Base-by-base conservation (phyloP, 129 eudicot genomes). In the Artemisia argyi region DNA sequence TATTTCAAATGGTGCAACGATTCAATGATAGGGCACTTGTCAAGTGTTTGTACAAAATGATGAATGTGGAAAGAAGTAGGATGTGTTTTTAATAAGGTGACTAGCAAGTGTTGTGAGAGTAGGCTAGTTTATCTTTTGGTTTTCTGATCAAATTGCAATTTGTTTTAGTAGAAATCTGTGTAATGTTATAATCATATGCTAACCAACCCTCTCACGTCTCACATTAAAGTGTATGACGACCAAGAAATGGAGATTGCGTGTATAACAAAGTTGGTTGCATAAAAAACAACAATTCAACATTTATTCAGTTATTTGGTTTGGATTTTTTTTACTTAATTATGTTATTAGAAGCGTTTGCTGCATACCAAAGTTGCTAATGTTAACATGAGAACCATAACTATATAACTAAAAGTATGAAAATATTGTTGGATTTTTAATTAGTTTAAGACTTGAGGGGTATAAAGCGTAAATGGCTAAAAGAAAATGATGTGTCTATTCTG, bases 11-110 rank as follows among this genome's bases (percentile, higher is more conserved):
- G 62, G 51, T 30, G 7, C 19, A 48, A 42, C 22, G 26, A 73
- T 52, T 63, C 24, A 22, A 44, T 48, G 32, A 56, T 19, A 16
- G 59, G n/a, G 58, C 1, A 14, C 6, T 42, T 14, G 32, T 57
- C n/a, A 44, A 61, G 71, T 75, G 77, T 65, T 50, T 76, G 75
- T 61, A 69, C 32, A 76, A 68, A 76, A 59, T 76, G 65, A 65
- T 65, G 65, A 46, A 64, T 74, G 48, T 65, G 22, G 48, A 69
- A 19, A 14, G 59, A 69, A 76, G 52, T 26, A 58, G 68, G 66
- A 58, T 47, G 5, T 28, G 24, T 50, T 52, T 46, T 66, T 75
- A 46, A 49, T 69, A 22, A 7, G 64, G 26, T 69, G 71, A 46
- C 30, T 30, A 32, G 74, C 53, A 54, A 26, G 55, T 50, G 7